Evolutionary conservation across 768 basidiomycete genomes (phyloP).

Genomic region (Favolaschia claudopus): DNA sequence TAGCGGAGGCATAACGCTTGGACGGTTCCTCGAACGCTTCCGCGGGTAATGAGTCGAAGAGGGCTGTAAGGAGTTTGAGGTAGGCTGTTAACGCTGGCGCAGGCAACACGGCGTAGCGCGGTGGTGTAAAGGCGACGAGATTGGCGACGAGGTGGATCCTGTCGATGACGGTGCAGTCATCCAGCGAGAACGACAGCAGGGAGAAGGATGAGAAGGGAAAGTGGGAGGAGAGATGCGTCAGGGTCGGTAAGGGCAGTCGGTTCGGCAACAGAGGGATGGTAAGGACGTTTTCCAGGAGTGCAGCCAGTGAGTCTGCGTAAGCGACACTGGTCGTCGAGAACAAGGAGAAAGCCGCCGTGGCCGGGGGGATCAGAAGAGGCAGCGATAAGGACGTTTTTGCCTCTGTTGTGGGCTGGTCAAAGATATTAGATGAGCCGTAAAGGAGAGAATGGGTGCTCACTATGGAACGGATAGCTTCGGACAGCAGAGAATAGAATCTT

Average conservation of each 20-base stretch:
- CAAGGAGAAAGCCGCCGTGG: conserved; percentile 48
- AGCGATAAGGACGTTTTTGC: conserved; percentile 63
- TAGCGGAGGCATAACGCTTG: conserved; percentile 14
- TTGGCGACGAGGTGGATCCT: conserved; percentile 78
- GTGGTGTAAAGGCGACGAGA: conserved; percentile 66
- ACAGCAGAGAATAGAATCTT: conserved; percentile 54
- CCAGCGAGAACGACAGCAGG: conserved; percentile 37
- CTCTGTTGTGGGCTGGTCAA: conserved; percentile 55
- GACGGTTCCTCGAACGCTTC: conserved; percentile 58
- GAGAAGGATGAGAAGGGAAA: conserved; percentile 59
- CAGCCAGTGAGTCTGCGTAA: conserved; percentile 44
- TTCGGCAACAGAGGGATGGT: conserved; percentile 82
- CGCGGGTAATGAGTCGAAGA: conserved; percentile 62
- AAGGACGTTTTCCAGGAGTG: conserved; percentile 64
- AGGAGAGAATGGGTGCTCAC: conserved; percentile 46
- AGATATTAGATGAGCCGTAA: not conserved
- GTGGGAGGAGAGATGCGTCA: conserved; percentile 69
- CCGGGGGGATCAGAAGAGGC: conserved; percentile 55
- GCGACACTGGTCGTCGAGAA: conserved; percentile 30
- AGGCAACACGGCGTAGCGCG: conserved; percentile 63
- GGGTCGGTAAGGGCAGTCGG: conserved; percentile 65
- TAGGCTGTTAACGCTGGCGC: conserved; percentile 57
- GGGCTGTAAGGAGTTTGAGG: conserved; percentile 55
- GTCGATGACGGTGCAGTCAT: conserved; percentile 35
- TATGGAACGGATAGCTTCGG: conserved; percentile 51